A percentile compares a stretch with the other conserved stretches of the same genome.
Conservation (phyloP, 1,284 basidiomycete genomes). For the Pascua guehoae region DNA sequence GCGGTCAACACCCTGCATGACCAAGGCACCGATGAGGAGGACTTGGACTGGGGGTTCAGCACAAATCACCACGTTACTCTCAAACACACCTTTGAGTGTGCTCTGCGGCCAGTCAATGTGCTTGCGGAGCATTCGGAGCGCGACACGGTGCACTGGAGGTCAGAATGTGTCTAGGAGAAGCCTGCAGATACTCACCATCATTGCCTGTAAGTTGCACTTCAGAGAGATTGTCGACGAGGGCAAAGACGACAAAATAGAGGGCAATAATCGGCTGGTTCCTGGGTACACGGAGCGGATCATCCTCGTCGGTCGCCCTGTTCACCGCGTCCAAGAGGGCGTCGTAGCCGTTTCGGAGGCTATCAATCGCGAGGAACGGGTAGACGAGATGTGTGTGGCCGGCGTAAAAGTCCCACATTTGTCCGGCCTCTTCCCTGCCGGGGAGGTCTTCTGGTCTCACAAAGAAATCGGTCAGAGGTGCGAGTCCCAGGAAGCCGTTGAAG, state of each 20-base stretch:
- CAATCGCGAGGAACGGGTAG: slow-evolving; percentile 15
- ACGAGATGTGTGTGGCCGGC: slow-evolving; percentile 9
- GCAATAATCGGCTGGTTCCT: slow-evolving; percentile 16
- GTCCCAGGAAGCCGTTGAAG: slow-evolving; percentile 4
- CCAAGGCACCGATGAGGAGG: slow-evolving; percentile 15
- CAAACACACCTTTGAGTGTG: slow-evolving; percentile 12
- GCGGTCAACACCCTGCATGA: slow-evolving; percentile 22
- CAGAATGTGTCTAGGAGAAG: not conserved
- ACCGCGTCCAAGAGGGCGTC: slow-evolving; percentile 1
- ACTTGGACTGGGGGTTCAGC: slow-evolving; percentile 14
- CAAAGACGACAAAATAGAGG: slow-evolving; percentile 18
- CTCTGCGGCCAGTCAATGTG: slow-evolving; percentile 21
- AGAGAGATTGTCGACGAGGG: slow-evolving; percentile 12
- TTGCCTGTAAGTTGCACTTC: slow-evolving; percentile 1
- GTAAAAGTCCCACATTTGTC: slow-evolving; percentile 13
- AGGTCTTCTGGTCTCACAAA: slow-evolving; percentile 4
- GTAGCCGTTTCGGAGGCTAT: slow-evolving; percentile 2
- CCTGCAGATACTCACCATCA: slow-evolving; percentile 1
- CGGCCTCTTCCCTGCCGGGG: slow-evolving; percentile 7
- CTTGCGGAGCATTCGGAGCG: slow-evolving; percentile 13
- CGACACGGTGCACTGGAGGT: slow-evolving; percentile 5
- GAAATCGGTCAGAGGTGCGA: slow-evolving; percentile 3
- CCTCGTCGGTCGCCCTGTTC: not conserved
- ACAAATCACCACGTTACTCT: too few relatives aligned
- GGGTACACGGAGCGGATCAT: not conserved